These are phyloP conservation scores for Alternaria ethzedia DNA, from an alignment of 2,329 filamentous ascomycete genomes.

Conservation along the genomic window DNA sequence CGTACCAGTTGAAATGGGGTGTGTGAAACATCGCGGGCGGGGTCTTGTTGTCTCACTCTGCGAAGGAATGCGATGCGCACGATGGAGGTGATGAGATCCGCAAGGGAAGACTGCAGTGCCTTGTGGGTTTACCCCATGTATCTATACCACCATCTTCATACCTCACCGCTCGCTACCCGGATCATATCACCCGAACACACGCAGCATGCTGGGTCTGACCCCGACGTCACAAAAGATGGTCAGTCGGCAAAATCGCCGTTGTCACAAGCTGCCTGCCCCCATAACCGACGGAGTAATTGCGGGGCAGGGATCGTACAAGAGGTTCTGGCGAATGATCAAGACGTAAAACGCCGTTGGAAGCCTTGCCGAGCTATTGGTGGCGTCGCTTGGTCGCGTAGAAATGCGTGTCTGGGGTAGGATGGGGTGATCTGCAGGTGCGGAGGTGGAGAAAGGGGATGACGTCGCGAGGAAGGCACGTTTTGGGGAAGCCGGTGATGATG, in stretches of 20 bases:
- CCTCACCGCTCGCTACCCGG: not conserved
- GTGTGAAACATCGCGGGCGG: slow-evolving; percentile 25
- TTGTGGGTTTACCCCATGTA: not conserved
- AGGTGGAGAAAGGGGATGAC: not conserved
- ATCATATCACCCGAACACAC: not conserved
- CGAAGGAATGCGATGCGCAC: too few relatives aligned
- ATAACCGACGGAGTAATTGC: not conserved
- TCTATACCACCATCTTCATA: not conserved
- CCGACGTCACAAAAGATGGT: not conserved
- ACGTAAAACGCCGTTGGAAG: not conserved
- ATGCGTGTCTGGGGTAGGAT: not conserved
- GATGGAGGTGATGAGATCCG: too few relatives aligned
- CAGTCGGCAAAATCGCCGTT: not conserved
- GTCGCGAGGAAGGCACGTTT: not conserved
- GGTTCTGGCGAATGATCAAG: not conserved
- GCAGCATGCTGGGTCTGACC: not conserved
- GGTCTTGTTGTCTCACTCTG: not conserved
- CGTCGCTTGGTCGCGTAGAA: not conserved
- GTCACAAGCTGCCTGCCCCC: not conserved
- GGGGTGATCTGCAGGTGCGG: not conserved
- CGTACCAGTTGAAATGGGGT: slow-evolving; percentile 36
- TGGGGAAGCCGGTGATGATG: not conserved
- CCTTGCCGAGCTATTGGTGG: not conserved
- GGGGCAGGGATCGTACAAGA: not conserved
- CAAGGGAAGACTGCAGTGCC: not conserved